A percentile compares a stretch with the other conserved stretches of the same genome.
Evolutionary conservation across 1,139 yeast species (phyloP).

Genomic region (Blastobotrys indianensis): DNA sequence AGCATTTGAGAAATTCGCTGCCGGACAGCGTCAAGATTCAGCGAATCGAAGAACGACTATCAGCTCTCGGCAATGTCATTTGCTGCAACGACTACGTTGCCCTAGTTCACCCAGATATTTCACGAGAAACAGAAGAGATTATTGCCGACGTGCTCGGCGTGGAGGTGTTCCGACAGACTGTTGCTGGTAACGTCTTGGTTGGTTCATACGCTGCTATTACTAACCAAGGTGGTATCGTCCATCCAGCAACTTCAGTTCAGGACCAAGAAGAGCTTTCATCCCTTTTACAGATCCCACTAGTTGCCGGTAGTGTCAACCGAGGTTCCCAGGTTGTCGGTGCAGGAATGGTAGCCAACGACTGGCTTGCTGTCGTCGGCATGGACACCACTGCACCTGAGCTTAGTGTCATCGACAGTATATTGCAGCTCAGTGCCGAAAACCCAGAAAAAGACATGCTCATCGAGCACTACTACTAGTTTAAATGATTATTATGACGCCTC

Average conservation of each 20-base stretch:
- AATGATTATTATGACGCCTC: background rate
- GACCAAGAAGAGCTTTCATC: slow-evolving; percentile 98
- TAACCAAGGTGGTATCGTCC: slow-evolving; percentile 97
- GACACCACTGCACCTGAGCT: slow-evolving; percentile 99
- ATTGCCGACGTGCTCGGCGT: slow-evolving; percentile 99
- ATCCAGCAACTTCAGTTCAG: slow-evolving; percentile 94
- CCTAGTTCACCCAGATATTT: slow-evolving; percentile 97
- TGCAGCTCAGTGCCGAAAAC: slow-evolving; percentile 41
- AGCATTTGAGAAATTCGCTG: slow-evolving; percentile 92
- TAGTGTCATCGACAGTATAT: slow-evolving; percentile 92
- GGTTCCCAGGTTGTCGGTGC: slow-evolving; percentile 98
- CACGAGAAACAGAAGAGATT: slow-evolving; percentile 97
- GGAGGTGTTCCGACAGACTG: slow-evolving; percentile 97
- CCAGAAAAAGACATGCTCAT: slow-evolving; percentile 38
- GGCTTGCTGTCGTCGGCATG: slow-evolving; percentile 94
- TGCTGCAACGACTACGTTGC: slow-evolving; percentile 99
- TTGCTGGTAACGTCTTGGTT: slow-evolving; percentile 95
- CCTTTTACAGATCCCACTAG: slow-evolving; percentile 91
- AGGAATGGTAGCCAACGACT: slow-evolving; percentile 97
- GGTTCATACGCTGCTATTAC: slow-evolving; percentile 94
- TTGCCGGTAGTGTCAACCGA: slow-evolving; percentile 97
- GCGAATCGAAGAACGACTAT: slow-evolving; percentile 94
- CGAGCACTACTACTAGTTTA: slow-evolving; percentile 35
- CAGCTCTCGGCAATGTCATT: slow-evolving; percentile 95
- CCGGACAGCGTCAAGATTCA: slow-evolving; percentile 97